Evolutionary conservation across 805 yeast species (phyloP), one percentile per base, ranked within the genome.

Genomic region (Wickerhamiella hasegawae): DNA sequence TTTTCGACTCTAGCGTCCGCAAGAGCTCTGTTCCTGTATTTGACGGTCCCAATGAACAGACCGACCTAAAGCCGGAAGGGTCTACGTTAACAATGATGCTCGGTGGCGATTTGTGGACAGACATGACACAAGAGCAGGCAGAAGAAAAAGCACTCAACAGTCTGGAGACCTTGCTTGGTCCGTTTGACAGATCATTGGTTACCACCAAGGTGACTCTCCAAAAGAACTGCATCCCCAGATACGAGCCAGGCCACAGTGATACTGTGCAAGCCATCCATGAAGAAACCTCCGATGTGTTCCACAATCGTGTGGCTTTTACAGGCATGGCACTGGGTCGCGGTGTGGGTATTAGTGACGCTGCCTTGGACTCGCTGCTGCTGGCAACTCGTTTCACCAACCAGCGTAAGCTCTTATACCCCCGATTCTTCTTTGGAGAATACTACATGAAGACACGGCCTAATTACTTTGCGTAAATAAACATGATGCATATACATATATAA

Each of bases 321-420:
- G 96, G 96, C 0, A 82, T 80, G 73, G 64, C 73, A 2, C 72
- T 79, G 44, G 79, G 83, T 6, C 70, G 67, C 30, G 87, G 93
- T 1, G 73, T 82, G 6, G 95, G 95, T 1, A 85, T 85, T 2
- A 94, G 94, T 1, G 95, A 85, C 55, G 77, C 85, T 43, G 76
- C 82, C 1, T 54, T 69, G 22, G 72, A 74, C 47, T 69, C 77
- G 3, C 63, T 78, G 36, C 66, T 64, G 33, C 69, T 64, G 38
- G 90, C 85, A 4, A 44, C 53, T n/a, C 41, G 55, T 26, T 51
- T 57, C 45, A 33, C 43, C 30, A 43, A 38, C 16, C 52, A 53
- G 40, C 43, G 57, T 17, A 42, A 44, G 43, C 45, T 49, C 39
- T 46, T 50, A 20, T 48, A 45, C 37, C 54, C 55, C 11, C 47